Percentiles rank a stretch among this genome's conserved stretches.
Conservation (phyloP, 108 stramenopile genomes). For the Fragilaria crotonensis region DNA sequence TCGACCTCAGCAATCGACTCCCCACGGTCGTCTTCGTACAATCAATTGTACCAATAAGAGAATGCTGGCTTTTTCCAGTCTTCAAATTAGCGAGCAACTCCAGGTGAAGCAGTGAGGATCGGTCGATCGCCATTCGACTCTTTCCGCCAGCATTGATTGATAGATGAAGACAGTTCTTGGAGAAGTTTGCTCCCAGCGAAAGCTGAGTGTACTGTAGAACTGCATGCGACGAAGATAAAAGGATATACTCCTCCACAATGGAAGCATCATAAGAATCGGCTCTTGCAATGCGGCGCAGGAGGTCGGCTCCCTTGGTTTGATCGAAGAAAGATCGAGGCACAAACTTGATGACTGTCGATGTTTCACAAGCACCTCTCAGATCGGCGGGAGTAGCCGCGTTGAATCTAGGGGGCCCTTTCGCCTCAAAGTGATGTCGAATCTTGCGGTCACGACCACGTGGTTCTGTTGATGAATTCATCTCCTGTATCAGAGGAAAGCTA, state of each 20-base stretch:
- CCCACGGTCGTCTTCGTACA: constrained; percentile 86
- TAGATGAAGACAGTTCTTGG: constrained; percentile 43
- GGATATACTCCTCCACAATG: constrained; percentile 77
- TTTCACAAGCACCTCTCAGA: background rate
- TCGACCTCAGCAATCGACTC: constrained; percentile 65
- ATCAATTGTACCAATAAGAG: constrained; percentile 72
- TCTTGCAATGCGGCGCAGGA: constrained; percentile 57
- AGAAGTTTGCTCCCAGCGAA: constrained; percentile 54
- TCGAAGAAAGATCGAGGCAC: constrained; percentile 80
- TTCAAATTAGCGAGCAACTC: constrained; percentile 79
- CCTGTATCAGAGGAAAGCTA: constrained; percentile 6
- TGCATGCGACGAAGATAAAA: constrained; percentile 71
- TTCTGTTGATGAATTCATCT: constrained; percentile 4
- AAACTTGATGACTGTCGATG: constrained; percentile 69
- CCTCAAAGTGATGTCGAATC: background rate
- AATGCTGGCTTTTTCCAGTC: constrained; percentile 55
- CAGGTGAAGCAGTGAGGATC: constrained; percentile 64
- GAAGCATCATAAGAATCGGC: constrained; percentile 64
- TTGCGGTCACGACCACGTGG: background rate
- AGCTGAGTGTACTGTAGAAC: constrained; percentile 76
- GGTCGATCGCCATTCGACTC: constrained; percentile 78
- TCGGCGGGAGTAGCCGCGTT: background rate
- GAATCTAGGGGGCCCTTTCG: background rate
- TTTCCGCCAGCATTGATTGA: constrained; percentile 59
- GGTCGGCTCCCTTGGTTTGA: constrained; percentile 81